phyloP scores from a whole-genome alignment of 768 basidiomycete genomes.

The Serendipita indica region DNA sequence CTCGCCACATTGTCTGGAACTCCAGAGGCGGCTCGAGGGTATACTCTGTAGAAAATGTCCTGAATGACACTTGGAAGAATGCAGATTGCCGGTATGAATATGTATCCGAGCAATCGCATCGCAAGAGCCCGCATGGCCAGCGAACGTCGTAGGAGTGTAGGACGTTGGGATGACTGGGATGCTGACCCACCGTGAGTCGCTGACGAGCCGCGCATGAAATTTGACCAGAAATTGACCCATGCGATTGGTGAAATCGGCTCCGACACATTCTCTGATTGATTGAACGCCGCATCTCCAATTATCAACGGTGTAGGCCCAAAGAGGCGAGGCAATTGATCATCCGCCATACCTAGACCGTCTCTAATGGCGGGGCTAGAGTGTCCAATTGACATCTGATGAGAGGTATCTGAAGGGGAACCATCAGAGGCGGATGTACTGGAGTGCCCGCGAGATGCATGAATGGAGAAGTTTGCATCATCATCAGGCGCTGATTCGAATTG shows the following conservation, averaged over 20 bases:
- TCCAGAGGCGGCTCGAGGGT: not conserved
- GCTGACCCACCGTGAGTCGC: not conserved
- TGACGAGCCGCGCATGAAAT: no score
- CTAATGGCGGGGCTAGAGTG: not conserved
- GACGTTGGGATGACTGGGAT: not conserved
- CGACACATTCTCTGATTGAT: not conserved
- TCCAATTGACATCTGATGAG: not conserved
- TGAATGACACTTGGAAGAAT: constrained; percentile 6
- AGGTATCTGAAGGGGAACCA: not conserved
- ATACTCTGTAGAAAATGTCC: constrained; percentile 1
- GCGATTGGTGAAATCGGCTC: not conserved
- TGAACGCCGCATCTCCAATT: not conserved
- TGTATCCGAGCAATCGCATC: constrained; percentile 6
- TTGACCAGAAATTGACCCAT: no score
- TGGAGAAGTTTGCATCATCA: no score
- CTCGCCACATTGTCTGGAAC: not conserved
- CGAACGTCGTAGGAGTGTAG: not conserved
- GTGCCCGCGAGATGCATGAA: no score
- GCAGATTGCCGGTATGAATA: constrained; percentile 4
- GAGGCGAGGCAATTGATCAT: not conserved
- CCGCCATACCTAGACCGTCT: not conserved
- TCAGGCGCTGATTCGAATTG: no score
- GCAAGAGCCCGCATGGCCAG: constrained; percentile 6
- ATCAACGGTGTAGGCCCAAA: not conserved
- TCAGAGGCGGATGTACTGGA: no score